Evolutionary conservation across 2,329 filamentous ascomycete species (phyloP).

Genomic region (Paraphaeosphaeria minitans): DNA sequence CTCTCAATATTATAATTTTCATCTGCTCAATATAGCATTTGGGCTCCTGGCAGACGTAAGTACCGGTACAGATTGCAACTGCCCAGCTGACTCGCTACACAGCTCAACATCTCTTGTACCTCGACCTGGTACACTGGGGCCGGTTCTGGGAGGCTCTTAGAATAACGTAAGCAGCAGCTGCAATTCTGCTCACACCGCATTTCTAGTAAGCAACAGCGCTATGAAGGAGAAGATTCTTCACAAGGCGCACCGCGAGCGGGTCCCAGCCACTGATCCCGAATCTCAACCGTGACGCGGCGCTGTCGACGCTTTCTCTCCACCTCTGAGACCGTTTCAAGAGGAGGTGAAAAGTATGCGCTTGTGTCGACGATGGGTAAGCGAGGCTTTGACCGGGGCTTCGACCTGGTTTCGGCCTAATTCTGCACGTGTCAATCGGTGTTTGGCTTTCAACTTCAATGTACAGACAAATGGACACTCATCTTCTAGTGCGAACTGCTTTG

Average conservation of each 20-base stretch:
- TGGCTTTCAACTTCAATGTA: no score
- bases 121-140: conserved; percentile 21
- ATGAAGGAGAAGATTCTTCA: conserved; percentile 10
- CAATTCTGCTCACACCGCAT: background rate
- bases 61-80: conserved; percentile 1
- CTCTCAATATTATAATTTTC: conserved; percentile 15
- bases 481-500: no score
- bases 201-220: conserved; percentile 5
- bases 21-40: conserved; percentile 19
- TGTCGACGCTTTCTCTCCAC: no score
- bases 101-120: conserved; percentile 17
- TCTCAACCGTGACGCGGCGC: no score
- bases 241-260: conserved; percentile 5
- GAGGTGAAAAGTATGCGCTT: no score
- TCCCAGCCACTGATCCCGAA: no score
- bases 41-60: conserved; percentile 17
- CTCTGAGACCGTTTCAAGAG: no score
- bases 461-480: no score
- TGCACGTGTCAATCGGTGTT: no score
- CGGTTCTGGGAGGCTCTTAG: conserved; percentile 16
- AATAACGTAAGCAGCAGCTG: background rate
- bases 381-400: no score
- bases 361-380: no score
- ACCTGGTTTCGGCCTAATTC: no score
- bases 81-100: conserved; percentile 11